phyloP scores from a whole-genome alignment of 164 flowering plant genomes.

The Magnolia kwangsiensis region DNA sequence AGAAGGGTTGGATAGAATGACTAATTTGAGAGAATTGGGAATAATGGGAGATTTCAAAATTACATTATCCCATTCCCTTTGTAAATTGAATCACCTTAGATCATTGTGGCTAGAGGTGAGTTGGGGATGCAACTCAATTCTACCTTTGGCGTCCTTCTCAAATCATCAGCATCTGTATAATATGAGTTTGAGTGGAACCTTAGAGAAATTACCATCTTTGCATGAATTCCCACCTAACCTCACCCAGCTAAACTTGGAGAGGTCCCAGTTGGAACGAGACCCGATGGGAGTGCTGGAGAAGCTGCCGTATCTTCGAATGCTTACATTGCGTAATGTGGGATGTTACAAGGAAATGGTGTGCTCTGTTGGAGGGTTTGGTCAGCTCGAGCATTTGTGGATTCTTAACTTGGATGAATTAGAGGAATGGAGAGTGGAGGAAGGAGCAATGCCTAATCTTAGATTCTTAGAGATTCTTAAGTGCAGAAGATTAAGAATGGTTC shows the following conservation, averaged over 20 bases:
- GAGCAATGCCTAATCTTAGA: background rate
- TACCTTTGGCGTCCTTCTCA: background rate
- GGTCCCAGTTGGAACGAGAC: background rate
- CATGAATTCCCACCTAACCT: background rate
- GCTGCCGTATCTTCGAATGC: background rate
- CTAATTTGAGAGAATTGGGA: background rate
- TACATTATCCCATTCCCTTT: background rate
- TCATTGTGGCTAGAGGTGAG: background rate
- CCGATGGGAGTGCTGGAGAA: background rate
- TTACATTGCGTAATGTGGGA: slow-evolving; percentile 6
- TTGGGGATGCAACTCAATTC: slow-evolving; percentile 1
- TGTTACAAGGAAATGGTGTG: background rate
- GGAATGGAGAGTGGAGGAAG: background rate
- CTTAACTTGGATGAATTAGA: background rate
- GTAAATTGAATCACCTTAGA: background rate
- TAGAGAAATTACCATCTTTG: background rate
- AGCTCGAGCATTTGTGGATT: background rate
- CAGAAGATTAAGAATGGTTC: slow-evolving; percentile 19
- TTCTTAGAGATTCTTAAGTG: slow-evolving; percentile 2
- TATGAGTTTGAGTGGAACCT: background rate
- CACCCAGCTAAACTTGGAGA: background rate
- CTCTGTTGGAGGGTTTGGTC: background rate
- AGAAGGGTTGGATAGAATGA: background rate
- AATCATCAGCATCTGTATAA: background rate
- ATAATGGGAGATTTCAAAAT: background rate